These are phyloP conservation scores for Rhypophila decipiens DNA, from an alignment of 495 filamentous ascomycete species.

Conservation along the genomic window DNA sequence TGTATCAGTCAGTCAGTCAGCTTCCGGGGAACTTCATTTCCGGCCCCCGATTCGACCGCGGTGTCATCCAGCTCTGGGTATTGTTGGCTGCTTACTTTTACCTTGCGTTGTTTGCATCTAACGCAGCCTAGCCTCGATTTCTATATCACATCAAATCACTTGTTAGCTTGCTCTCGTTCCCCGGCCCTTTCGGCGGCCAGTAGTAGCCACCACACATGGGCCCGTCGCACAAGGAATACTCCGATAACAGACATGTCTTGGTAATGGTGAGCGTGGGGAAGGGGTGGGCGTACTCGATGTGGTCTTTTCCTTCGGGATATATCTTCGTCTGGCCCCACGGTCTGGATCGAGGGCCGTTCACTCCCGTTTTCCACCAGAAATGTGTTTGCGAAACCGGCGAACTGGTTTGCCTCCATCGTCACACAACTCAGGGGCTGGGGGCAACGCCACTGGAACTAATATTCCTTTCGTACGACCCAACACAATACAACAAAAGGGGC, in stretches of 20 bases:
- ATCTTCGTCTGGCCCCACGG: slow-evolving; percentile 15
- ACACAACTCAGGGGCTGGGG: too few species aligned
- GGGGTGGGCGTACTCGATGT: slow-evolving; percentile 14
- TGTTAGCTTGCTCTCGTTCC: too few species aligned
- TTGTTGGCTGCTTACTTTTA: slow-evolving; percentile 20
- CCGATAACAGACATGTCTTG: not conserved
- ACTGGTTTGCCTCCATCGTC: too few species aligned
- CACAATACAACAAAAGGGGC: too few species aligned
- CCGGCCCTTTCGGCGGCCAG: too few species aligned
- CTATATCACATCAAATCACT: slow-evolving; percentile 6
- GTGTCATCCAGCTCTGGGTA: too few species aligned
- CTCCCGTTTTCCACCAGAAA: slow-evolving; percentile 9
- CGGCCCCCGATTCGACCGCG: not conserved
- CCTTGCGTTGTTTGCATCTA: slow-evolving; percentile 20
- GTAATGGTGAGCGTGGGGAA: not conserved
- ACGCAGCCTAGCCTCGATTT: slow-evolving; percentile 19
- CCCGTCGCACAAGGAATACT: not conserved
- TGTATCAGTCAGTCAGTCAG: slow-evolving; percentile 1
- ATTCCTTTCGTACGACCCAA: too few species aligned
- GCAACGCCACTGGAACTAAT: too few species aligned
- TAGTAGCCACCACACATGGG: too few species aligned
- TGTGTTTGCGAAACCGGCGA: slow-evolving; percentile 14
- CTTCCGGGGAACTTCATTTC: not conserved
- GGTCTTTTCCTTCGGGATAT: slow-evolving; percentile 14
- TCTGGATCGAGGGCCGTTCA: slow-evolving; percentile 4